Evolutionary conservation across 345 rosid species (phyloP).

Genomic region (Laguncularia racemosa): DNA sequence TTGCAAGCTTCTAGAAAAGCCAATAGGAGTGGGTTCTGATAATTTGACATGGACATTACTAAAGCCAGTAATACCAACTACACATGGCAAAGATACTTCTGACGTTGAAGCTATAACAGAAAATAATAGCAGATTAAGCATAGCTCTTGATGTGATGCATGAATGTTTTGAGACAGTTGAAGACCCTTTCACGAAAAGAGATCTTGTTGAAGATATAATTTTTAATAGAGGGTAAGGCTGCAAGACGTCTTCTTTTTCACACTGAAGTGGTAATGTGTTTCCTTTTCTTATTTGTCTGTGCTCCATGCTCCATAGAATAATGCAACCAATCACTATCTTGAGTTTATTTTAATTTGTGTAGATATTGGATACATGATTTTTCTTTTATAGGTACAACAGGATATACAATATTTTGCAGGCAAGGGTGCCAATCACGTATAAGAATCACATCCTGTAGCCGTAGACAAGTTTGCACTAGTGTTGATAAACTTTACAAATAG

Average conservation of each 20-base stretch:
- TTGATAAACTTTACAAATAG: too few species aligned
- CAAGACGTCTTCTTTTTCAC: conserved; percentile 10
- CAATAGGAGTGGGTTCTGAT: conserved; percentile 42
- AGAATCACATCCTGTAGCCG: too few species aligned
- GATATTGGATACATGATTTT: too few species aligned
- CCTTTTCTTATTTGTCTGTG: too few species aligned
- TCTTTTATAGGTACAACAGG: too few species aligned
- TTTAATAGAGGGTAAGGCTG: conserved; percentile 55
- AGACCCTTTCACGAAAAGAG: conserved; percentile 46
- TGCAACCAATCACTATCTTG: too few species aligned
- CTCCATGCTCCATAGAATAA: too few species aligned
- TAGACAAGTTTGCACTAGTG: too few species aligned
- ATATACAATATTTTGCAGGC: too few species aligned
- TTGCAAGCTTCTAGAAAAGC: conserved; percentile 49
- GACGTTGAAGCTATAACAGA: conserved; percentile 38
- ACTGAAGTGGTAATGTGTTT: not conserved
- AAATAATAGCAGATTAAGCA: conserved; percentile 49
- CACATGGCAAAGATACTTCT: conserved; percentile 17
- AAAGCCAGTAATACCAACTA: conserved; percentile 26
- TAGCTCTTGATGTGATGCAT: conserved; percentile 76
- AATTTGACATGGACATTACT: conserved; percentile 69
- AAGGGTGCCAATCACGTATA: too few species aligned
- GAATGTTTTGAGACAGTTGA: conserved; percentile 77
- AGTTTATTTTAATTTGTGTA: too few species aligned
- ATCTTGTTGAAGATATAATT: conserved; percentile 62